phyloP scores from a whole-genome alignment of 169 alveolate genomes.

The Cryptosporidium bovis region DNA sequence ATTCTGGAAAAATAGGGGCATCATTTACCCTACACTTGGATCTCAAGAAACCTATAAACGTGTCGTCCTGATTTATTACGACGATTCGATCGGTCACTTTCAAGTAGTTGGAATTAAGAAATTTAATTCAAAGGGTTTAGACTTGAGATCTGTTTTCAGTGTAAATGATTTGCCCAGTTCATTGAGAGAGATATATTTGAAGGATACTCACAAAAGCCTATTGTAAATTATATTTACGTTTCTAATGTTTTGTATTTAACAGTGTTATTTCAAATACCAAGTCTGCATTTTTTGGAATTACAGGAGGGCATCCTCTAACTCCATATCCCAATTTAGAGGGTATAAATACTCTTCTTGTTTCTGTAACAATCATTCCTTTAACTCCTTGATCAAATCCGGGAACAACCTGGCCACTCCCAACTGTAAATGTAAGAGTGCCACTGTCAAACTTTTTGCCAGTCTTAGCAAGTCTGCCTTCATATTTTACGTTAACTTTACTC shows the following conservation, averaged over 20 bases:
- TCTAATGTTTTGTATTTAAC: constrained; percentile 33
- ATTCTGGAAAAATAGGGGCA: constrained; percentile 65
- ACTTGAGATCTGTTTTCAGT: constrained; percentile 3
- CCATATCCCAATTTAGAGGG: constrained; percentile 80
- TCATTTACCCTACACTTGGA: constrained; percentile 59
- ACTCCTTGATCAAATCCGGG: constrained; percentile 80
- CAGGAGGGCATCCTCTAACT: constrained; percentile 76
- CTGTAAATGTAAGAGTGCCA: constrained; percentile 52
- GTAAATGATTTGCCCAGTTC: constrained; percentile 18
- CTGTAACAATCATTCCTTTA: constrained; percentile 79
- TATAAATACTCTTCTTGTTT: constrained; percentile 74
- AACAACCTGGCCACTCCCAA: constrained; percentile 77
- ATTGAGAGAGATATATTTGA: constrained; percentile 13
- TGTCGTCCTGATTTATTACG: constrained; percentile 40
- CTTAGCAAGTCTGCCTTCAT: constrained; percentile 69
- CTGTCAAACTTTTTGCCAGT: constrained; percentile 74
- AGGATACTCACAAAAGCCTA: constrained; percentile 43
- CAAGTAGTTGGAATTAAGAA: constrained; percentile 63
- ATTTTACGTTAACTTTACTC: constrained; percentile 68
- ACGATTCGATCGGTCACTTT: constrained; percentile 37
- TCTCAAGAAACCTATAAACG: not conserved
- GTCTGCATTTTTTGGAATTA: constrained; percentile 78
- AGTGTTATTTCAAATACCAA: constrained; percentile 78
- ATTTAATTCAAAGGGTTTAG: constrained; percentile 15
- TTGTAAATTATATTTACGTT: not conserved